Evolutionary conservation across 768 basidiomycete species (phyloP).

Genomic region (Gloeopeniophorella convolvens): DNA sequence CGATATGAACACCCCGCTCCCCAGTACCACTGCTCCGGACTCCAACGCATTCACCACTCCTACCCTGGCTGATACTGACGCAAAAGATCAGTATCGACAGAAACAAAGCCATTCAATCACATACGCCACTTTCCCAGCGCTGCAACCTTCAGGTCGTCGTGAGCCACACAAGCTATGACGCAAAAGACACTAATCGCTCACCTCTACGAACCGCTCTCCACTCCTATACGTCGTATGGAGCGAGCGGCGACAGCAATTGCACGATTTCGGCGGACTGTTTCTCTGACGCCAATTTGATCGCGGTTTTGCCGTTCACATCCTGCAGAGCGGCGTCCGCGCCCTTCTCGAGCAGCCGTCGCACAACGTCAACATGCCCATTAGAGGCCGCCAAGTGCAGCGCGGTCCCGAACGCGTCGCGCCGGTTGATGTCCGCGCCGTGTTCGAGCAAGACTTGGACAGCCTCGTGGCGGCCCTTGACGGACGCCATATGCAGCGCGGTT

Average conservation of each 20-base stretch:
- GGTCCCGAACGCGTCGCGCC: not conserved
- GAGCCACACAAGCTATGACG: no score
- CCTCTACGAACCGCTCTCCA: no score
- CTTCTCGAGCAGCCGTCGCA: not conserved
- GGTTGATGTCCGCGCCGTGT: slow-evolving; percentile 1
- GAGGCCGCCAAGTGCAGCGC: slow-evolving; percentile 1
- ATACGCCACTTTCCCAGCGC: no score
- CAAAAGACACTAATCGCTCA: no score
- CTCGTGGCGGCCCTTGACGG: not conserved
- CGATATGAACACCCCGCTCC: no score
- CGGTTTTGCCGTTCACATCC: not conserved
- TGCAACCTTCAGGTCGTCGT: no score
- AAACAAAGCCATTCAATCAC: no score
- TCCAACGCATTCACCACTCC: no score
- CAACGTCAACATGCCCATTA: not conserved
- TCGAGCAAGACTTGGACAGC: not conserved
- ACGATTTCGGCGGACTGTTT: not conserved
- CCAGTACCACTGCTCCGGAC: no score
- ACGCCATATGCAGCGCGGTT: not conserved
- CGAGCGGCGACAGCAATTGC: not conserved
- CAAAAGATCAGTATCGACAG: no score
- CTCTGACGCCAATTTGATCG: not conserved
- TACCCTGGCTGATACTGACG: no score
- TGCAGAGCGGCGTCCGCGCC: not conserved
- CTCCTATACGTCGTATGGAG: no score